Percentiles rank a stretch among this genome's conserved stretches.
These are phyloP conservation scores for Plectosphaerella plurivora DNA, from an alignment of 2,329 filamentous ascomycete genomes.

Conservation along the genomic window DNA sequence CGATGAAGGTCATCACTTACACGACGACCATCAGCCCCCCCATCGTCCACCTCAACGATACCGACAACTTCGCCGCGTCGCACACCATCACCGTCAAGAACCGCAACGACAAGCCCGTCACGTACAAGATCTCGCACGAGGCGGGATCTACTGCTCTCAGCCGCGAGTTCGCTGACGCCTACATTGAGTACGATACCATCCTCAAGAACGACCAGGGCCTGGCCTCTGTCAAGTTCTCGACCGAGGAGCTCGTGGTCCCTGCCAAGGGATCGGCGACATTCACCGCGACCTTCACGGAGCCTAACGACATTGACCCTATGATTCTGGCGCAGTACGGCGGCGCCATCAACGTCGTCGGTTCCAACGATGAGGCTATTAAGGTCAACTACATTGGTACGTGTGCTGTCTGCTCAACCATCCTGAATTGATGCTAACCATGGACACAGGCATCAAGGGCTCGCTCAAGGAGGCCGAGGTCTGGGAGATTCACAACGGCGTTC, in stretches of 20 bases:
- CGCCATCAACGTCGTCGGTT: conserved; percentile 4
- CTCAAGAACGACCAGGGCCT: conserved; percentile 1
- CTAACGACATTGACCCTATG: not conserved
- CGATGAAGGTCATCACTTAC: conserved; percentile 8
- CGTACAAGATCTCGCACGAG: conserved; percentile 7
- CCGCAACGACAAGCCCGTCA: conserved; percentile 1
- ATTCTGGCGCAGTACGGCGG: conserved; percentile 4
- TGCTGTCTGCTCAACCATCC: rapidly evolving
- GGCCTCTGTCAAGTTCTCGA: conserved; percentile 2
- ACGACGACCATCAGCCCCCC: conserved; percentile 2
- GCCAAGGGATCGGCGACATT: not conserved
- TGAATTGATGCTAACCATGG: not conserved
- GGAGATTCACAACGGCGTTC: conserved; percentile 12
- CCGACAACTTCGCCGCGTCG: conserved; percentile 6
- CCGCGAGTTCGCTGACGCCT: conserved; percentile 5
- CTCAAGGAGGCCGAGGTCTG: conserved; percentile 11
- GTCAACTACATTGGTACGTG: conserved; percentile 7
- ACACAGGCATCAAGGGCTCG: conserved; percentile 7
- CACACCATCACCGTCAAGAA: conserved; percentile 3
- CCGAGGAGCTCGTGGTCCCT: not conserved
- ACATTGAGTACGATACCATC: not conserved
- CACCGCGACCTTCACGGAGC: not conserved
- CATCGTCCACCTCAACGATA: conserved; percentile 10
- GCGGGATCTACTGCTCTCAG: conserved; percentile 3
- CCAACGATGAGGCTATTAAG: conserved; percentile 2